Base-by-base conservation (phyloP, 2,329 filamentous ascomycete species). In the Aspergillus flavus region DNA sequence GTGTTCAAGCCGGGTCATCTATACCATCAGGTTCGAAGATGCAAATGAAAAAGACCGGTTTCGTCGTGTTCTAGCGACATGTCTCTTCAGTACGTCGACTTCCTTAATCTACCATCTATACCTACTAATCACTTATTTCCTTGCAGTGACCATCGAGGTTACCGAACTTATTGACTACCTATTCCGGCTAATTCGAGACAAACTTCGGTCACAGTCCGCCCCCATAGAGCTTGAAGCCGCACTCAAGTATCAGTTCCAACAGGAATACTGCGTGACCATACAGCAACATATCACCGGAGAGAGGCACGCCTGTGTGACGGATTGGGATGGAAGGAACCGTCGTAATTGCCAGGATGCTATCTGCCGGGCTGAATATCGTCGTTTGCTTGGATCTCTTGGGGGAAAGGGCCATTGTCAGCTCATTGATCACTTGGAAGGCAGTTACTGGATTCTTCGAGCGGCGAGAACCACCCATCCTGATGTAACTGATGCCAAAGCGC, bases 131-230 rank as follows among this genome's bases (percentile, higher is more conserved):
- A 6, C 6, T 14, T 36, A 1, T 34, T 43, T 41, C 34, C 23
- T 14, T n/a, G 50, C 28, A 75, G 73, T 69, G 50, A 70, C 71
- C 10, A 56, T 74, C 57, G 71, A 75, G 66, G 57, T 69, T 53
- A 59, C 60, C 23, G 61, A 59, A 19, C 63, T 78, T 4, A 67
- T 71, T 14, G 68, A 70, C 52, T 78, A 73, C 62, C 39, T 77
- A n/a, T 78, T 67, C 66, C 74, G 74, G 7, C 61, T 78, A 36
- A 70, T 78, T n/a, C 70, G 76, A 12, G 74, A 76, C 66, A 66
- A 71, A 30, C 66, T 78, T 19, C 70, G 67, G 6, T 53, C 63
- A 11, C 58, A 61, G 21, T 59, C 52, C 16, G 28, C 28, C 63
- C 61, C 56, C 48, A 14, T 45, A 1, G 39, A 66, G 10, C 46